Conservation (phyloP, 179 eudicot species). For the Silene noctiflora region DNA sequence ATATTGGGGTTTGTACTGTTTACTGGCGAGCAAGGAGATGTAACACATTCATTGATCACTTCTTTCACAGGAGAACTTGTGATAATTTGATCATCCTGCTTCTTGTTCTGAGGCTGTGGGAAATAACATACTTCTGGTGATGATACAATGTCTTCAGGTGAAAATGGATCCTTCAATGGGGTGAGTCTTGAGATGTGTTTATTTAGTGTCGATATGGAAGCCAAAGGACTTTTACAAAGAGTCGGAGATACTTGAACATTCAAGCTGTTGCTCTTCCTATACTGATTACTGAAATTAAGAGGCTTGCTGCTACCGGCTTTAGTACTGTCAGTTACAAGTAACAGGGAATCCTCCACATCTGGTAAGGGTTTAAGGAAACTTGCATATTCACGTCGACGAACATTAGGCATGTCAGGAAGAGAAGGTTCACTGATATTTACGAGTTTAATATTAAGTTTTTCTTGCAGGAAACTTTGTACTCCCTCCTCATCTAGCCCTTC, state of each 20-base stretch:
- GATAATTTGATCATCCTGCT: constrained; percentile 28
- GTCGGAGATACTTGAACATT: constrained; percentile 39
- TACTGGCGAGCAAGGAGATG: not conserved
- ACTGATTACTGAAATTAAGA: constrained; percentile 27
- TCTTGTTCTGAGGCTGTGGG: constrained; percentile 21
- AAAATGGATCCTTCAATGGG: constrained; percentile 44
- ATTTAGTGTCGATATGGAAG: constrained; percentile 49
- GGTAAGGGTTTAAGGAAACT: constrained; percentile 27
- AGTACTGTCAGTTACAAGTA: constrained; percentile 28
- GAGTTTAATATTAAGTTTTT: constrained; percentile 55
- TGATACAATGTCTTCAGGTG: constrained; percentile 34
- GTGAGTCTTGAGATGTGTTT: constrained; percentile 39
- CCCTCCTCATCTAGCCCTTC: constrained; percentile 51
- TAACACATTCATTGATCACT: constrained; percentile 21
- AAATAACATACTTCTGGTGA: constrained; percentile 29
- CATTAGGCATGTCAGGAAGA: constrained; percentile 44
- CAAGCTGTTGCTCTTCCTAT: constrained; percentile 20
- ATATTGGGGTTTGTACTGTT: not conserved
- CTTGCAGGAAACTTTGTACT: constrained; percentile 43
- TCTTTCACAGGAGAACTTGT: constrained; percentile 20
- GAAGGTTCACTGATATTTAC: constrained; percentile 38
- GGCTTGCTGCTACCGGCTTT: constrained; percentile 31
- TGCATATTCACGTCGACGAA: constrained; percentile 31
- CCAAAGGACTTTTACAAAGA: constrained; percentile 52
- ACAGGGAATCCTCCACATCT: constrained; percentile 25